Evolutionary conservation across 805 yeast species (phyloP).

Genomic region (Saccharomycopsis fibuligera): DNA sequence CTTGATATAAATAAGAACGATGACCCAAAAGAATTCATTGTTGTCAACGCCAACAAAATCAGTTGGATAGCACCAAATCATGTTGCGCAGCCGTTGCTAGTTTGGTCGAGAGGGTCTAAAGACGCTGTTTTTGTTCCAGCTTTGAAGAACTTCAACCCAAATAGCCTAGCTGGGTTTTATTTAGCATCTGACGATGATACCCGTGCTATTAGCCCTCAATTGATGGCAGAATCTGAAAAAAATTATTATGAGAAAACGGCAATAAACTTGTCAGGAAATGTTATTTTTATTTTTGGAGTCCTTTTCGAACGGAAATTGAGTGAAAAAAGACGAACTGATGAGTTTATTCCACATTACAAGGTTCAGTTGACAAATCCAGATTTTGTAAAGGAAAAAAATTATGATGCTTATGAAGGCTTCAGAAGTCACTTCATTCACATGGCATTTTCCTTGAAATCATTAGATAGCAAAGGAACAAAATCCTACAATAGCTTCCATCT

Average conservation of each 20-base stretch:
- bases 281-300: conserved; percentile 51
- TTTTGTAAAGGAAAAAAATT: conserved; percentile 33
- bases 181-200: conserved; percentile 12
- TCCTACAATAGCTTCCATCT: conserved; percentile 68
- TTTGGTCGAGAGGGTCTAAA: conserved; percentile 51
- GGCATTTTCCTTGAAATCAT: conserved; percentile 49
- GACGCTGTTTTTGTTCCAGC: conserved; percentile 42
- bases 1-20: conserved; percentile 60
- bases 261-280: conserved; percentile 55
- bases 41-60: conserved; percentile 55
- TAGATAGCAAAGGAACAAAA: conserved; percentile 23
- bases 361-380: conserved; percentile 52
- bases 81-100: conserved; percentile 43
- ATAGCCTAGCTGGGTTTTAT: conserved; percentile 24
- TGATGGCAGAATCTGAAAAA: conserved; percentile 17
- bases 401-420: conserved; percentile 79
- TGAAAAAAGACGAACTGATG: conserved; percentile 35
- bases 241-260: conserved; percentile 44
- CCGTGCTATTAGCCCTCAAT: background rate
- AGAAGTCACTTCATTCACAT: conserved; percentile 78
- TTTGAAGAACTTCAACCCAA: conserved; percentile 5
- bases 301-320: conserved; percentile 42
- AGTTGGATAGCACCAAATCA: conserved; percentile 74
- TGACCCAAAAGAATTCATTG: conserved; percentile 61
- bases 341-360: conserved; percentile 55